A percentile compares a stretch with the other conserved stretches of the same genome.
These are phyloP conservation scores for Liriodendron chinense DNA, from an alignment of 164 flowering plant genomes.

Conservation along the genomic window DNA sequence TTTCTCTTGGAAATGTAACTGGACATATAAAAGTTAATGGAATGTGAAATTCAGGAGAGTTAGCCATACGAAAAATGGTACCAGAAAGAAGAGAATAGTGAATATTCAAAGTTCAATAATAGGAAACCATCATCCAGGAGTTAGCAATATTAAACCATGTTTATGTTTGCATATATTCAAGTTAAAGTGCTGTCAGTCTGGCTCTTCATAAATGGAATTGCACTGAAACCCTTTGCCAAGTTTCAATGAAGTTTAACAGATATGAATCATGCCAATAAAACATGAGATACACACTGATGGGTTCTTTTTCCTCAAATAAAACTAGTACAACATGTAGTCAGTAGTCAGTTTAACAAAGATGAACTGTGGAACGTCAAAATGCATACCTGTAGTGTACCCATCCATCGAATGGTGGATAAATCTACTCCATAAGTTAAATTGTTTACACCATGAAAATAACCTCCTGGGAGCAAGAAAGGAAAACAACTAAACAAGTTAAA, in stretches of 20 bases:
- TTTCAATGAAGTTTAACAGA: background rate
- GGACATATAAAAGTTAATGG: no score
- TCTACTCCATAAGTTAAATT: slow-evolving; percentile 69
- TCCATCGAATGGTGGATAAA: slow-evolving; percentile 51
- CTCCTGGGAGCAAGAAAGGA: slow-evolving; percentile 39
- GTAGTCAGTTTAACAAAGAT: background rate
- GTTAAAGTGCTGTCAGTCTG: background rate
- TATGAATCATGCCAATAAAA: no score
- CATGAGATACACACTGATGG: background rate
- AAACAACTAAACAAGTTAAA: background rate
- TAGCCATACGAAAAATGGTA: no score
- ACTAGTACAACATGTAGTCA: background rate
- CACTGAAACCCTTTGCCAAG: background rate
- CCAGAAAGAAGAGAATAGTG: background rate
- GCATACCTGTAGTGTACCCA: slow-evolving; percentile 70
- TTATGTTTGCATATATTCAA: background rate
- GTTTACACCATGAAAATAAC: slow-evolving; percentile 63
- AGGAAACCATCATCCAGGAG: background rate
- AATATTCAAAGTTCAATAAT: background rate
- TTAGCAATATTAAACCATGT: background rate
- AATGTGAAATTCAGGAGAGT: no score
- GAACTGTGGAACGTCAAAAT: background rate
- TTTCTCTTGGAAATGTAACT: no score
- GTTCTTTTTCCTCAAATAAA: background rate
- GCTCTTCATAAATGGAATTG: background rate